Evolutionary conservation across 208 protist genomes (phyloP), one percentile per base, ranked within the genome.

Genomic region (Crithidia brevicula): DNA sequence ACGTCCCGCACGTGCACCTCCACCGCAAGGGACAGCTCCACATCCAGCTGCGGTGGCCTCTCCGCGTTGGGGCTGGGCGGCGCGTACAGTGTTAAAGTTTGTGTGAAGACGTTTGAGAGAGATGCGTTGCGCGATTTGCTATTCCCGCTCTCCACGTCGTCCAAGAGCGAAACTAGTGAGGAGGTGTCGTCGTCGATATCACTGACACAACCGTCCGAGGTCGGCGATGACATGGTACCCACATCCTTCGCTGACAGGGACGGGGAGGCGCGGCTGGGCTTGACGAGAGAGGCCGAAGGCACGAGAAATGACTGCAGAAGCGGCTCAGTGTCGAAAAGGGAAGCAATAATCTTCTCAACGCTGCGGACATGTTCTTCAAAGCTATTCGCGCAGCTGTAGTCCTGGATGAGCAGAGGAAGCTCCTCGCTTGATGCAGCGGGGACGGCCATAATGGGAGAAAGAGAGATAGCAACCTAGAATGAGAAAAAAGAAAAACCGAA

Each of bases 361-460:
- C 78, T 63, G 9, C 77, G 61, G 22, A 93, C 82, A 56, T 82
- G 57, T 25, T 74, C 66, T 61, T 93, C 84, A 62, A 93, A 93
- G 33, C 50, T 72, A 33, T 83, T 93, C 25, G 75, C 78, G 56
- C 84, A 93, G 18, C 84, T 89, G 75, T 87, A 93, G 69, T 93
- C 88, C 27, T 82, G 67, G 62, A 93, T 90, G 45, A 84, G 82
- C 22, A 93, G 78, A 22, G 88, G 85, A 23, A 84, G 69, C 49
- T 90, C 87, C 52, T 86, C 74, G 13, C 68, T 66, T 0, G 53
- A 28, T 7, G 45, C 65, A 13, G 62, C 6, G 6, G 62, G 0
- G 22, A 13, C 36, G 15, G 36, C 36, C 36, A 40, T 7, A 40
- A 40, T 33, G 5, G 6, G 49, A 16, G 16, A 9, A 47, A 47